Evolutionary conservation across 495 filamentous ascomycete genomes (phyloP).

Genomic region (Rhypophila decipiens): DNA sequence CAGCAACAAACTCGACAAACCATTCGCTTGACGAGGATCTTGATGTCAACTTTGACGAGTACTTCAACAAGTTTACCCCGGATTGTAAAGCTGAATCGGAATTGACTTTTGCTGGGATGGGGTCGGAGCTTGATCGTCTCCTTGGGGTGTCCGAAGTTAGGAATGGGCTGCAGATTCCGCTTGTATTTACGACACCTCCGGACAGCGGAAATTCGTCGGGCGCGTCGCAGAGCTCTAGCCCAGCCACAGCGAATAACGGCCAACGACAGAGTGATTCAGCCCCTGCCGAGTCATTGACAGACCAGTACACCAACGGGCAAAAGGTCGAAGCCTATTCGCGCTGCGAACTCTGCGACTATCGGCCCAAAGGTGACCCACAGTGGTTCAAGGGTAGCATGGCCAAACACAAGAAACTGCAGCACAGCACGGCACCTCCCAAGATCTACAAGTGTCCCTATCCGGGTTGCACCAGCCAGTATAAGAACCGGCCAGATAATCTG

Average conservation of each 20-base stretch:
- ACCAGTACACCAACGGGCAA: constrained; percentile 2
- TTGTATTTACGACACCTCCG: constrained; percentile 3
- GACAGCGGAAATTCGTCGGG: not conserved
- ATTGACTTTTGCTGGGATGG: not conserved
- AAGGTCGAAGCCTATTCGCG: constrained; percentile 33
- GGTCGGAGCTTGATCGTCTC: not conserved
- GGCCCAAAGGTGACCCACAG: constrained; percentile 44
- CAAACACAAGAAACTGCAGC: constrained; percentile 45
- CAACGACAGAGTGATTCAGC: constrained; percentile 4
- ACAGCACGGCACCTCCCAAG: constrained; percentile 33
- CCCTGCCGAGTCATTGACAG: too few relatives aligned
- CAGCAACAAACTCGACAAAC: not conserved
- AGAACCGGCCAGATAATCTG: constrained; percentile 44
- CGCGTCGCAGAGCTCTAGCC: constrained; percentile 1
- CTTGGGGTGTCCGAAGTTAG: not conserved
- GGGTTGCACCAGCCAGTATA: constrained; percentile 43
- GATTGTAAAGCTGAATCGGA: not conserved
- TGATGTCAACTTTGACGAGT: constrained; percentile 17
- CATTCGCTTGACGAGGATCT: constrained; percentile 7
- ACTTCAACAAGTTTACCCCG: constrained; percentile 14
- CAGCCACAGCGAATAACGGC: constrained; percentile 1
- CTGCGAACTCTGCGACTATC: constrained; percentile 44
- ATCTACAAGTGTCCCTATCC: constrained; percentile 44
- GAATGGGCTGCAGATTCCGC: constrained; percentile 3
- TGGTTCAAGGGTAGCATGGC: constrained; percentile 50